These are phyloP conservation scores for Lepidium didymum DNA, from an alignment of 345 rosid species.

Conservation along the genomic window DNA sequence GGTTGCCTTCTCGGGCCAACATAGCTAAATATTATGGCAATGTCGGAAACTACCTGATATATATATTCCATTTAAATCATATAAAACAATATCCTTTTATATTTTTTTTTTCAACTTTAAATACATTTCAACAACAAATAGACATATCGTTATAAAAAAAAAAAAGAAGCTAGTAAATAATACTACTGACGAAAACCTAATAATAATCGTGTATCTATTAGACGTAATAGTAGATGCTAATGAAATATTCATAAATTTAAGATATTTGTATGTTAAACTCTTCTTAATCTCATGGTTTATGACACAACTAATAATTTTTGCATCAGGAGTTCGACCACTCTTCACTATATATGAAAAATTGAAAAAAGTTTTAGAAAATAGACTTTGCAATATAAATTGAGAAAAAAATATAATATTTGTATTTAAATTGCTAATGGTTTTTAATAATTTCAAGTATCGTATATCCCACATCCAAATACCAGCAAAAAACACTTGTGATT, in stretches of 20 bases:
- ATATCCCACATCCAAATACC: not conserved
- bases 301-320: too few species aligned
- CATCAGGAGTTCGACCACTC: too few species aligned
- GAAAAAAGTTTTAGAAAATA: too few species aligned
- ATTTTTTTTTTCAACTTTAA: not conserved
- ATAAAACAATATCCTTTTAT: not conserved
- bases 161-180: not conserved
- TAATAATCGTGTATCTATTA: not conserved
- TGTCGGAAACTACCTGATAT: not conserved
- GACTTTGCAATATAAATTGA: too few species aligned
- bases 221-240: not conserved
- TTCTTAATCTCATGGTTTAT: too few species aligned
- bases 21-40: not conserved
- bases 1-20: slow-evolving; percentile 14
- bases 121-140: not conserved
- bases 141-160: too few species aligned
- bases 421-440: too few species aligned
- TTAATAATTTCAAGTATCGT: too few species aligned
- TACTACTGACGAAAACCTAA: not conserved
- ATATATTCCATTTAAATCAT: not conserved
- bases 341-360: too few species aligned
- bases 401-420: too few species aligned
- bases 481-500: not conserved
- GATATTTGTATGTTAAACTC: not conserved
- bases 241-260: not conserved